Evolutionary conservation across 768 basidiomycete species (phyloP), one percentile per base, ranked within the genome.

Genomic region (Termitomyces sp.): DNA sequence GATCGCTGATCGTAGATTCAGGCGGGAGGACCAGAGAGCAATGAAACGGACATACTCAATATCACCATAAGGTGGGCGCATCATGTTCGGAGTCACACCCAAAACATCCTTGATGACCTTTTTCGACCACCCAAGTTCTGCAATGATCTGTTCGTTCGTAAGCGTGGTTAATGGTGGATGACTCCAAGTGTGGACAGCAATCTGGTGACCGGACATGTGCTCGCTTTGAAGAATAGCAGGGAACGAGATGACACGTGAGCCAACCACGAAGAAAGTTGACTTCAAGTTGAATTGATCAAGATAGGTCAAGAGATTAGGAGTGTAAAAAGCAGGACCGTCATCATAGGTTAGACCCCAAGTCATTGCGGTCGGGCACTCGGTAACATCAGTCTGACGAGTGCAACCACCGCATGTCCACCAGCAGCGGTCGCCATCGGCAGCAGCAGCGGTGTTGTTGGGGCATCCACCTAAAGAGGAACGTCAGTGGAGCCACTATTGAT

Each of bases 251-350:
- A 76, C 84, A 54, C 93, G 86, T 20, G 92, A 93, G 49, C 93
- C 91, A 60, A 94, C 89, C 60, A 86, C 81, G 71, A 94, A 96
- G 79, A 95, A 93, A 1, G 94, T 96, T 3, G 91, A 81, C 68
- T 83, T 86, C 69, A 95, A 77, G 53, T 85, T 74, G 52, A 79
- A 67, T 45, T 80, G 69, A 59, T 86, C 79, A 36, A 94, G 77
- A 72, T 89, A 94, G 55, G 79, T 68, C 60, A 95, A 76, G 9
- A 96, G 79, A 46, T 87, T 75, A 13, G 89, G 80, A 1, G 92
- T 94, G 73, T 90, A 87, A 45, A 76, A 84, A 12, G 86, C 84
- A 4, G 94, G 94, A 42, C 93, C 91, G 67, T 95, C 92, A 65
- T 90, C 88, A 66, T 85, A 85, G 9, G 82, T 83, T 47, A 81